phyloP scores from a whole-genome alignment of 108 stramenopile species.

The Conticribra weissflogii region DNA sequence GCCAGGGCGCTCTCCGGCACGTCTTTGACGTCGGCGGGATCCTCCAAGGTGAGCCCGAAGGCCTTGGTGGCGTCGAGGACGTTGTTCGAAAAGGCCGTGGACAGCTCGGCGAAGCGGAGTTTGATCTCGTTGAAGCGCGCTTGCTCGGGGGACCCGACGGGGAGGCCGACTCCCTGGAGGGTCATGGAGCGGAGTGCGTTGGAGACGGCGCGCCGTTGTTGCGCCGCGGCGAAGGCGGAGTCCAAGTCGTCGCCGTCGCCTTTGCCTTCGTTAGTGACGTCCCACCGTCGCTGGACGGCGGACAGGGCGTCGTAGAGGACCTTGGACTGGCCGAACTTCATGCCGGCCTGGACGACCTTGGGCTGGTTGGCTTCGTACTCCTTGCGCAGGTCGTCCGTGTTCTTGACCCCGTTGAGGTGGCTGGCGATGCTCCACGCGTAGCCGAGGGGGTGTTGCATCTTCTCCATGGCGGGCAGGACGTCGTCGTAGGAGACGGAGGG shows the following conservation, averaged over 20 bases:
- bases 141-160: slow-evolving; percentile 81
- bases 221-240: slow-evolving; percentile 56
- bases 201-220: slow-evolving; percentile 85
- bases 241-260: slow-evolving; percentile 17
- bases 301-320: slow-evolving; percentile 90
- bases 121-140: slow-evolving; percentile 95
- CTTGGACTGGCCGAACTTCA: slow-evolving; percentile 88
- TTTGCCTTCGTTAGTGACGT: slow-evolving; percentile 14
- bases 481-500: slow-evolving; percentile 51
- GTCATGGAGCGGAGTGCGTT: slow-evolving; percentile 82
- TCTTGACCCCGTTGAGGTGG: slow-evolving; percentile 97
- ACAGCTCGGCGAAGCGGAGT: slow-evolving; percentile 83
- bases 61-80: slow-evolving; percentile 96
- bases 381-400: slow-evolving; percentile 89
- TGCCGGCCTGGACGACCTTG: slow-evolving; percentile 88
- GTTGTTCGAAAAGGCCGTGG: slow-evolving; percentile 94
- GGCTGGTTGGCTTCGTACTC: slow-evolving; percentile 94
- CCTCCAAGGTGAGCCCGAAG: slow-evolving; percentile 76
- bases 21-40: slow-evolving; percentile 78
- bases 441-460: slow-evolving; percentile 73
- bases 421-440: slow-evolving; percentile 97
- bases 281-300: slow-evolving; percentile 60
- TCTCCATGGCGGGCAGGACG: slow-evolving; percentile 80
- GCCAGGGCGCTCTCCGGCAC: slow-evolving; percentile 92
- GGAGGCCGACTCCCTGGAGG: slow-evolving; percentile 92